These are phyloP conservation scores for Lachancea meyersii DNA, from an alignment of 805 yeast genomes.

Conservation along the genomic window DNA sequence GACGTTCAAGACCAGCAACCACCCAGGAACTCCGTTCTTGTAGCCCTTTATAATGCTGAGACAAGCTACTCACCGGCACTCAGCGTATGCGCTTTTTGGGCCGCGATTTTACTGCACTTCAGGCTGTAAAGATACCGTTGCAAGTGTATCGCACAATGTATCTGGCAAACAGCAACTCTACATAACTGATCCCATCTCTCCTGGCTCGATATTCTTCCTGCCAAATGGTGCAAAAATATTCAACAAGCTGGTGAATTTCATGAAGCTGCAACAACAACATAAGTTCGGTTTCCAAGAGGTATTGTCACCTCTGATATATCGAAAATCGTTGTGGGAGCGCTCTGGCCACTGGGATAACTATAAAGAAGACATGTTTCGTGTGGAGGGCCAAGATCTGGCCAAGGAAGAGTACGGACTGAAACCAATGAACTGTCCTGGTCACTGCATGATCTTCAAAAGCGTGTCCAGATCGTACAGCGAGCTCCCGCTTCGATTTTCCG, in stretches of 20 bases:
- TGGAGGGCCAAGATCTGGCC: constrained; percentile 45
- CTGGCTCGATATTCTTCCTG: constrained; percentile 86
- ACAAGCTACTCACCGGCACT: not conserved
- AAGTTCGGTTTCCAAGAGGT: constrained; percentile 87
- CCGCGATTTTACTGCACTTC: constrained; percentile 5
- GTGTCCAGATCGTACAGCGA: constrained; percentile 80
- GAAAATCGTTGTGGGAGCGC: constrained; percentile 75
- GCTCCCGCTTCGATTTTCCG: constrained; percentile 77
- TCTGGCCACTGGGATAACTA: constrained; percentile 97
- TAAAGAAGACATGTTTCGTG: constrained; percentile 89
- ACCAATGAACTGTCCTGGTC: constrained; percentile 97
- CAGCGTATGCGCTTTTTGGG: not conserved
- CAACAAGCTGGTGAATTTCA: constrained; percentile 70
- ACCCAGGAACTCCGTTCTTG: not conserved
- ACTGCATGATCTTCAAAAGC: constrained; percentile 73
- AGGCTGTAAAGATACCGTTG: constrained; percentile 9
- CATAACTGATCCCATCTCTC: constrained; percentile 73
- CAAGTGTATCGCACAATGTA: constrained; percentile 35
- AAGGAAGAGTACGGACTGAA: constrained; percentile 68
- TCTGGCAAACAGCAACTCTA: constrained; percentile 67
- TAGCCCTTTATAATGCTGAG: not conserved
- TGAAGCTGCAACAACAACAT: constrained; percentile 66
- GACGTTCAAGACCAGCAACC: not conserved
- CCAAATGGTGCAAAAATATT: constrained; percentile 90
- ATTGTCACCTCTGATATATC: constrained; percentile 83